Percentiles rank a stretch among this genome's conserved stretches.
Conservation (phyloP, 2,329 filamentous ascomycete species). For the Amauroascus verrucosus region DNA sequence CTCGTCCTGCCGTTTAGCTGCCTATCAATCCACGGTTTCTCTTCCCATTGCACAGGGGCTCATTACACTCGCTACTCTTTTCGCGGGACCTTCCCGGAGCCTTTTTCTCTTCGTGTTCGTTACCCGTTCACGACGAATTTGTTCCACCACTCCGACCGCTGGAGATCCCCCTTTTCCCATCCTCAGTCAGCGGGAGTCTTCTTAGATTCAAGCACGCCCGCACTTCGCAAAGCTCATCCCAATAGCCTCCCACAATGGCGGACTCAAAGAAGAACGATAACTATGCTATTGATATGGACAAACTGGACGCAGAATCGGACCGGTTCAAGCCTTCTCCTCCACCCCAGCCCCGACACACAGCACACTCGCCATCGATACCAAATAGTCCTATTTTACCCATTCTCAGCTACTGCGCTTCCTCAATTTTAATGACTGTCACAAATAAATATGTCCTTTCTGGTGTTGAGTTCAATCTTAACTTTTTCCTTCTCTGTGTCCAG, state of each 20-base stretch:
- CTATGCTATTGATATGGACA: slow-evolving; percentile 60
- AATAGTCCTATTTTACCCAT: slow-evolving; percentile 75
- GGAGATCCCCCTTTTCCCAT: slow-evolving; percentile 1
- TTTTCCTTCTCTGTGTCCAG: slow-evolving; percentile 87
- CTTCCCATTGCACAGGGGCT: not conserved
- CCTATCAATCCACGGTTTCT: not conserved
- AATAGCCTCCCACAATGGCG: slow-evolving; percentile 49
- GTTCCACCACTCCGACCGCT: not conserved
- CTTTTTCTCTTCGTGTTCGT: not conserved
- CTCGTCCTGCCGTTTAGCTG: not conserved
- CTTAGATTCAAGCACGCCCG: not conserved
- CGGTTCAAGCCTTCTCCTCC: slow-evolving; percentile 33
- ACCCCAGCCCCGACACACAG: slow-evolving; percentile 28
- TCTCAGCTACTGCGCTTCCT: slow-evolving; percentile 81
- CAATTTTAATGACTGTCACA: slow-evolving; percentile 99
- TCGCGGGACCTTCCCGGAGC: not conserved
- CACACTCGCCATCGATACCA: slow-evolving; percentile 42
- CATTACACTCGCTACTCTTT: slow-evolving; percentile 8
- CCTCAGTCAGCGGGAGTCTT: not conserved
- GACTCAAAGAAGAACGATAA: slow-evolving; percentile 83
- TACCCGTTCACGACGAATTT: not conserved
- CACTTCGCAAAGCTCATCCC: not conserved
- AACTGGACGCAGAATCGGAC: slow-evolving; percentile 44
- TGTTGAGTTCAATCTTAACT: slow-evolving; percentile 85
- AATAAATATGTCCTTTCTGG: slow-evolving; percentile 98